A percentile compares a stretch with the other conserved stretches of the same genome.
These are phyloP conservation scores for Mimosa bimucronata DNA, from an alignment of 306 rosid species.

Conservation along the genomic window DNA sequence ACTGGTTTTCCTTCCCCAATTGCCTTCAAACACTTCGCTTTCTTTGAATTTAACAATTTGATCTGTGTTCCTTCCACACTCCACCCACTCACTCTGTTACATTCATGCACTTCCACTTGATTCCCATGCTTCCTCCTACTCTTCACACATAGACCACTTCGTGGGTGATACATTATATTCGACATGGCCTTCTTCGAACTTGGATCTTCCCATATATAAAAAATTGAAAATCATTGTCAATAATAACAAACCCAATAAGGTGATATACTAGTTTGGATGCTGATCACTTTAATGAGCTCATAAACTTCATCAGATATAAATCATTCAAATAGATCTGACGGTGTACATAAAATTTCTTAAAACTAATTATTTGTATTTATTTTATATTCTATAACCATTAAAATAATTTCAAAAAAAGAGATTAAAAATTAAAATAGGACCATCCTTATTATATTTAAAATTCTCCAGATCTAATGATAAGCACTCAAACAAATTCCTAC, in stretches of 20 bases:
- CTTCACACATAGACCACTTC: slow-evolving; percentile 27
- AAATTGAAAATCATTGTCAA: not conserved
- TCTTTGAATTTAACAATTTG: not conserved
- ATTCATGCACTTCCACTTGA: slow-evolving; percentile 20
- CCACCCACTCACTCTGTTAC: slow-evolving; percentile 27
- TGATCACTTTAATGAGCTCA: no score
- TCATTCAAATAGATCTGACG: no score
- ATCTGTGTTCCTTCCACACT: slow-evolving; percentile 16
- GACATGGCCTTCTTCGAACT: slow-evolving; percentile 20
- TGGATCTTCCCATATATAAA: slow-evolving; percentile 19
- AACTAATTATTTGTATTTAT: no score
- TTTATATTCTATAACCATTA: no score
- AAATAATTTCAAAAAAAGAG: no score
- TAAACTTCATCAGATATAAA: no score
- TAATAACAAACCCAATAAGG: not conserved
- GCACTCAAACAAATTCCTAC: no score
- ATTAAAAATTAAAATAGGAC: no score
- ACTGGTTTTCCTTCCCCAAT: slow-evolving; percentile 23
- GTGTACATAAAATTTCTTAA: no score
- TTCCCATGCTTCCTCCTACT: not conserved
- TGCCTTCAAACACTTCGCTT: slow-evolving; percentile 26
- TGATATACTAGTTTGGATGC: no score
- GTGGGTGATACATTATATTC: slow-evolving; percentile 30
- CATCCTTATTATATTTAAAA: no score
- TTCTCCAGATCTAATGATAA: no score